phyloP scores from a whole-genome alignment of 2,329 filamentous ascomycete genomes.

The Trichothecium sympodiale region DNA sequence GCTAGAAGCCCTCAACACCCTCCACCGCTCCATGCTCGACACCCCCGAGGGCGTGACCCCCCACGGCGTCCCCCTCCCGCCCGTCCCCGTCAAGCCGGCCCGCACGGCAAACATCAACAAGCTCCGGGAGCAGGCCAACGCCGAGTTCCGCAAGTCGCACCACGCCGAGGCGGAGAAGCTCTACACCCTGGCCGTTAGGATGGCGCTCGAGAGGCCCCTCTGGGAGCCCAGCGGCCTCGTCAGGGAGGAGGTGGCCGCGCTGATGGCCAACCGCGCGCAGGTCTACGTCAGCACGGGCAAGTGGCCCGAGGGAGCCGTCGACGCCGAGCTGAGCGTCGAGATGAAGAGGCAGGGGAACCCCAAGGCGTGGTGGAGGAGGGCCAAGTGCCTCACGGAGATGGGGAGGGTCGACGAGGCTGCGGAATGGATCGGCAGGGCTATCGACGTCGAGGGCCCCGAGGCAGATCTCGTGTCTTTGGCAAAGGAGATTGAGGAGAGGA shows the following conservation, averaged over 20 bases:
- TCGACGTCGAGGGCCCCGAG: conserved; percentile 74
- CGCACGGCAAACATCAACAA: conserved; percentile 80
- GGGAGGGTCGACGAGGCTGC: conserved; percentile 70
- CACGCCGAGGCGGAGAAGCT: conserved; percentile 67
- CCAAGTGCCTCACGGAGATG: conserved; percentile 85
- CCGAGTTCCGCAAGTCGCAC: conserved; percentile 66
- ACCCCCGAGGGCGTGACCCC: conserved; percentile 37
- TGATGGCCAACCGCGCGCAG: conserved; percentile 84
- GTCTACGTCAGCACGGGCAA: conserved; percentile 71
- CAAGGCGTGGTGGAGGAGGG: conserved; percentile 90
- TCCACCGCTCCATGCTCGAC: conserved; percentile 64
- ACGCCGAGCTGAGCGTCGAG: conserved; percentile 82
- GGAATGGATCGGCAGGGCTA: conserved; percentile 62
- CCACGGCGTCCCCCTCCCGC: conserved; percentile 66
- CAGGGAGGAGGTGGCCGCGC: conserved; percentile 67
- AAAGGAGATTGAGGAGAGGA: conserved; percentile 45
- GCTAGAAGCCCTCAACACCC: conserved; percentile 62
- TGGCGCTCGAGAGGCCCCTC: conserved; percentile 69
- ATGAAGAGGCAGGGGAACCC: conserved; percentile 77
- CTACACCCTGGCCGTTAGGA: conserved; percentile 79
- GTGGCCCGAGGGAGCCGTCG: conserved; percentile 79
- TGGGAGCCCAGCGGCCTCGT: conserved; percentile 85
- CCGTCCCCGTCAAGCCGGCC: conserved; percentile 86
- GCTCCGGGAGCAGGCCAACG: conserved; percentile 80
- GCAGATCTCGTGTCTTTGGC: conserved; percentile 51